Base-by-base conservation (phyloP, 2,329 filamentous ascomycete species). In the Triangularia verruculosa region DNA sequence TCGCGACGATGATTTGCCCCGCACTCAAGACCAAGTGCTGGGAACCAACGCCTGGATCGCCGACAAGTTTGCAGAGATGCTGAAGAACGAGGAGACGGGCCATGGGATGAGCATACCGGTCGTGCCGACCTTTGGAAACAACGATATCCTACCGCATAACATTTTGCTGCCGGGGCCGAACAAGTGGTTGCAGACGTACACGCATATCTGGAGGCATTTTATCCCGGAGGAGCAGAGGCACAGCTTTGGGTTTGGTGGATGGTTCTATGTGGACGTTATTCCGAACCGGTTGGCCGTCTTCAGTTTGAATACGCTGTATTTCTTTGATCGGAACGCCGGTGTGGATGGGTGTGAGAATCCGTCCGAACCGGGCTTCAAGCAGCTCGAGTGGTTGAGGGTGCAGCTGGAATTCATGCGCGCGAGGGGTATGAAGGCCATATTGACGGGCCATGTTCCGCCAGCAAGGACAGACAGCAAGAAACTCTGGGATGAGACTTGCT, bases 111-210 rank as follows among this genome's bases (percentile, higher is more conserved):
- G 82, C 12, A 84, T 98, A 3, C 94, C 95, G 3, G 86, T 98
- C 28, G 83, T 99, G 20, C 93, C 95, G 0, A 97, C 89, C 0
- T 89, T 97, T 70, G 95, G 95, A 65, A 99, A 99, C 79, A 99
- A 99, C 77, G 95, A 99, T 73, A 93, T 99, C 64, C 86, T 97
- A 65, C 95, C 95, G 1, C 95, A 99, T 78, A 99, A 99, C 72
- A 96, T 98, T 73, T 88, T 99, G 74, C 81, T 87, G 51, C 82
- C 86, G 0, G 95, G 94, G 0, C 95, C 95, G 15, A 97, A 97
- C 72, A 84, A 85, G 67, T 97, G 94, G 89, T 90, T 96, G 0
- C 85, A 85, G 64, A 83, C 83, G 55, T 97, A 95, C 70, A 80
- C 86, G 25, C 82, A 89, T 22, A 86, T 98, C 22, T 99, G 95